These are phyloP conservation scores for Sphaerosporella brunnea DNA, from an alignment of 495 filamentous ascomycete species.

Conservation along the genomic window DNA sequence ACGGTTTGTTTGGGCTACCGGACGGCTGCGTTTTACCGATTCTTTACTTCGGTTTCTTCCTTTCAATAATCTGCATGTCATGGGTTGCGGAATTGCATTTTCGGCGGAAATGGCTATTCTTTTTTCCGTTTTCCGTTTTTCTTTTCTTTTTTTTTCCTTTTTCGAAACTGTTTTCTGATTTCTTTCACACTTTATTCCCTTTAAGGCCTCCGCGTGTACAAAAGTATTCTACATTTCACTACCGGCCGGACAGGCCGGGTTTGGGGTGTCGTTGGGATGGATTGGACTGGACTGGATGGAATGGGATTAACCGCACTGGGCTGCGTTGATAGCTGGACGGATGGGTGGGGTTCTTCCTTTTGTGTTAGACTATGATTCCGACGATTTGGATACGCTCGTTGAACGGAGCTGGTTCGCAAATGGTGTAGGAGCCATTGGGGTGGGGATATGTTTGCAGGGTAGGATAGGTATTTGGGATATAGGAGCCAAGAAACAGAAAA, in stretches of 20 bases:
- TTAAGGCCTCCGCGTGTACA: not conserved
- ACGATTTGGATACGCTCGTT: too few species aligned
- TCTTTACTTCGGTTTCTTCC: conserved; percentile 1
- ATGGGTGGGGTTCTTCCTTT: too few species aligned
- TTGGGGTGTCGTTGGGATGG: not conserved
- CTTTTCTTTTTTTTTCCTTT: conserved; percentile 13
- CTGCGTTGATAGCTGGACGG: too few species aligned
- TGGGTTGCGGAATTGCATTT: conserved; percentile 1
- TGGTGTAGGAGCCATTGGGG: too few species aligned
- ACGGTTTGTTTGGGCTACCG: too few species aligned
- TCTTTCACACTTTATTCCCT: not conserved
- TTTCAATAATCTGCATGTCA: conserved; percentile 6
- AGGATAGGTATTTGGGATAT: too few species aligned
- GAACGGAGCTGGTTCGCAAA: too few species aligned
- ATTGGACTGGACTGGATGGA: not conserved
- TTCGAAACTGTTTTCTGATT: conserved; percentile 1
- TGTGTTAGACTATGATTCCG: too few species aligned
- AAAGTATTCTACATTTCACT: not conserved
- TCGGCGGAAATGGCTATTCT: not conserved
- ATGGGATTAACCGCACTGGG: conserved; percentile 3
- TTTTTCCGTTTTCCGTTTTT: conserved; percentile 10
- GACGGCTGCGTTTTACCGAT: too few species aligned
- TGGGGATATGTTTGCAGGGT: too few species aligned
- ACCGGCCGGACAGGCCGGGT: not conserved
- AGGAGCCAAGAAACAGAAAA: too few species aligned